phyloP scores from a whole-genome alignment of 2,329 filamentous ascomycete genomes.

The Scleromitrula shiraiana region DNA sequence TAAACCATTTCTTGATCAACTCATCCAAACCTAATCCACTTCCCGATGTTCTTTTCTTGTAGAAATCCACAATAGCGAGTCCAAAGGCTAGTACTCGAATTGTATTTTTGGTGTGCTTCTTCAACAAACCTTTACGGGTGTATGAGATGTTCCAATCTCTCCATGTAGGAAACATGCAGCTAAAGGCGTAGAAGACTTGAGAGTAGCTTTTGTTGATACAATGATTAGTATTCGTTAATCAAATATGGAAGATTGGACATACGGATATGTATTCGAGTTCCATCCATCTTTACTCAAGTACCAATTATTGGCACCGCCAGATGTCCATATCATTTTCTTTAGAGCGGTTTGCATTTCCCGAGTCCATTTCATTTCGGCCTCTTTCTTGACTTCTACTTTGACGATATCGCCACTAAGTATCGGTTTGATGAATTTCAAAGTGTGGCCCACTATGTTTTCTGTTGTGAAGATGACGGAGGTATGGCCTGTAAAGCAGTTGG shows the following conservation, averaged over 20 bases:
- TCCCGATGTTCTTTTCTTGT: background rate
- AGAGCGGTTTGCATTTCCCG: conserved; percentile 38
- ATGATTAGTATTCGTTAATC: conserved; percentile 8
- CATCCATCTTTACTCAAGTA: conserved; percentile 39
- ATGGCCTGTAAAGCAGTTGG: conserved; percentile 52
- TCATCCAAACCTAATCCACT: background rate
- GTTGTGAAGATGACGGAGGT: conserved; percentile 46
- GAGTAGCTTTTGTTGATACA: conserved; percentile 37
- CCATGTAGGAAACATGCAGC: conserved; percentile 46
- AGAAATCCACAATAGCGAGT: background rate
- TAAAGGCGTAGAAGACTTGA: conserved; percentile 42
- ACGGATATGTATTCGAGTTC: conserved; percentile 42
- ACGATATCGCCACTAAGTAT: conserved; percentile 39
- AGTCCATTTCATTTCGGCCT: conserved; percentile 40
- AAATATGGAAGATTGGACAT: conserved; percentile 16
- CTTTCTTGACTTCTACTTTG: conserved; percentile 40
- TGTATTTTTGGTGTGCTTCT: conserved; percentile 21
- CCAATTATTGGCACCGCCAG: conserved; percentile 40
- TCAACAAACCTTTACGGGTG: conserved; percentile 38
- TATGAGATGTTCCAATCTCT: conserved; percentile 45
- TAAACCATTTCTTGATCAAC: background rate
- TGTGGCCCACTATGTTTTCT: conserved; percentile 49
- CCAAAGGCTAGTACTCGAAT: background rate
- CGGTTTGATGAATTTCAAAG: conserved; percentile 45
- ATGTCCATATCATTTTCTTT: conserved; percentile 39